Base-by-base conservation (phyloP, 2,329 filamentous ascomycete species). In the Sordariomycetes sp. region DNA sequence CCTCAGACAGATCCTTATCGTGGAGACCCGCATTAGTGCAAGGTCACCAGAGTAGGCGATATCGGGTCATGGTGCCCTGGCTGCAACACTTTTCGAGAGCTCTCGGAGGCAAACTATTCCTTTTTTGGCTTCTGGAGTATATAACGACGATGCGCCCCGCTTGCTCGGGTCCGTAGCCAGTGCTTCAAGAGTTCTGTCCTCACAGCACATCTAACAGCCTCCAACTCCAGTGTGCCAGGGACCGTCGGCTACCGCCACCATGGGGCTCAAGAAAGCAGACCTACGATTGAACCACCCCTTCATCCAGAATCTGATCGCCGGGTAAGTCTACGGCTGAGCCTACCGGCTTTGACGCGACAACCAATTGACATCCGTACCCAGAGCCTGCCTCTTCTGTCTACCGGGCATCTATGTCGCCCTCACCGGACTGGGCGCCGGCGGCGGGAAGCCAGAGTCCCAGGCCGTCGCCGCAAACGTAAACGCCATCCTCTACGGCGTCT, bases 361-460 rank as follows among this genome's bases (percentile, higher is more conserved):
- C 18, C 18, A 40, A 14, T 40, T 14, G 3, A 14, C 37, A 11
- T 40, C 11, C 18, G 12, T 14, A 3, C 12, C 37, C 3, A 40
- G 54, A 24, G 32, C 53, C 43, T 52, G 59, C 5, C 60, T 61
- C 43, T 60, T 61, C 60, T 61, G 58, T 35, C 51, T 54, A n/a
- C 57, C 58, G 24, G 58, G 61, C n/a, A 57, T 62, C 40, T 62
- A 60, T 20, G 54, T 60, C n/a, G 61, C 61, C 22, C 40, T 62
- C 16, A 54, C 57, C 50, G 61, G 60, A 8, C 58, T 62, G 22
- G 60, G 60, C n/a, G 60, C 60, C 10, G 61, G 61, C 20, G 61
- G 60, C 12, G 59, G 61, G 22, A 62, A 62, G 51, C 60, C 58
- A 22, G 53, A 52, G n/a, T 62, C 58, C 11, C 54, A 57, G 35